Evolutionary conservation across 208 protist species (phyloP).

Genomic region (Leishmania tropica): DNA sequence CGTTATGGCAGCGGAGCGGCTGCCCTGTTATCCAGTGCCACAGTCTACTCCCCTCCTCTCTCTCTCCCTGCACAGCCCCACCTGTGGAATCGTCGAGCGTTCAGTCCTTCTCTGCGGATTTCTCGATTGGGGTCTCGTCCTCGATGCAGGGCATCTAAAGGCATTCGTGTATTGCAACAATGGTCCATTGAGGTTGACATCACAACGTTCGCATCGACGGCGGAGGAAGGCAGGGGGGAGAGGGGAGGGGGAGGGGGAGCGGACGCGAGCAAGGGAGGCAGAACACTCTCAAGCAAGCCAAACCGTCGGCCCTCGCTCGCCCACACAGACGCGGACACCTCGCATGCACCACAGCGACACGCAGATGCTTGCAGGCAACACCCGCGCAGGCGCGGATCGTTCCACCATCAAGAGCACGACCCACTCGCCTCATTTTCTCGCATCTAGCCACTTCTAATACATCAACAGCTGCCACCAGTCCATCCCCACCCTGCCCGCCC

Average conservation of each 20-base stretch:
- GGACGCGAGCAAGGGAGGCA: background rate
- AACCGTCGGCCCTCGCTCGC: background rate
- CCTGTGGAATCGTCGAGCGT: background rate
- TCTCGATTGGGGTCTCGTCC: conserved; percentile 13
- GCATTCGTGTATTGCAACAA: background rate
- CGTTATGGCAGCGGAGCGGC: background rate
- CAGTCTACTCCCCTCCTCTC: background rate
- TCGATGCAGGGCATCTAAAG: conserved; percentile 2
- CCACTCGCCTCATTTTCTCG: background rate
- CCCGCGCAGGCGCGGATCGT: background rate
- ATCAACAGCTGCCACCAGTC: conserved; percentile 15
- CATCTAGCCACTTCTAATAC: conserved; percentile 10
- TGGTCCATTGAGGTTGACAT: conserved; percentile 11
- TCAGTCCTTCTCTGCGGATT: conserved; percentile 32
- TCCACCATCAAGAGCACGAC: background rate
- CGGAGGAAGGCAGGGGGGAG: background rate
- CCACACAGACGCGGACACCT: background rate
- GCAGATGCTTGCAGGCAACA: background rate
- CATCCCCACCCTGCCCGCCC: background rate
- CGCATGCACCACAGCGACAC: background rate
- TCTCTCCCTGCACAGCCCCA: background rate
- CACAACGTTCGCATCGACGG: conserved; percentile 6
- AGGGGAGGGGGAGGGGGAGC: background rate
- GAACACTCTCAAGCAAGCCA: background rate
- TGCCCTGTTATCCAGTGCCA: background rate